Base-by-base conservation (phyloP, 2,329 filamentous ascomycete species). In the Sarocladium strictum region DNA sequence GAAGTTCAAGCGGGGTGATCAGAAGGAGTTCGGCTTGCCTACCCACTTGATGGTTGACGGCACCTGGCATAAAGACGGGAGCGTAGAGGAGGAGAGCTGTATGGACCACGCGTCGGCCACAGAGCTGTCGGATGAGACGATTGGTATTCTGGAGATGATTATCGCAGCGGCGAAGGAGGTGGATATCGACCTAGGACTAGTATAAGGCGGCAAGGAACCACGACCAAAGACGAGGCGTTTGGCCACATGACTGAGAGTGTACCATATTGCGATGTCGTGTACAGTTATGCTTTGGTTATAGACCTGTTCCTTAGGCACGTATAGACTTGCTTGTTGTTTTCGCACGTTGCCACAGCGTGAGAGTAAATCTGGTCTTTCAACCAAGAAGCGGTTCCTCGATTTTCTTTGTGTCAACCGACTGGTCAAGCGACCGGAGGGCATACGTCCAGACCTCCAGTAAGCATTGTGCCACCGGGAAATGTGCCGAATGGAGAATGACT, bases 21-120 rank as follows among this genome's bases (percentile, higher is more conserved):
- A 63, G 6, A 57, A 61, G 0, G 63, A 64, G 3, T 74, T 67
- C 14, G 64, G 67, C 4, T 63, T 72, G 1, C 70, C 72, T 14
- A 64, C 64, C 6, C 63, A 64, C 32, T 73, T 69, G 70, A 74
- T 75, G 71, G 62, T 69, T 23, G 67, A 73, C 40, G 70, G 65
- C 7, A 62, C 55, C 9, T 73, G 71, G 71, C 53, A 64, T 19
- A 72, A 70, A 56, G 69, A 67, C 0, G 59, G 49, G 1, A 57
- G 51, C 3, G 72, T 66, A 58, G 57, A 66, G 54, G 63, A 65
- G 0, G 67, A 69, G 64, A 72, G 69, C 55, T 74, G 71, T 43
- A 73, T 74, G 72, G 61, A 51, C n/a, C 21, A 17, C 12, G 10
- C 5, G 5, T 11, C 7, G 47, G 47, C 47, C 7, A 51, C 3